Conservation (phyloP, 441 rosid species). For the Eruca vesicaria region DNA sequence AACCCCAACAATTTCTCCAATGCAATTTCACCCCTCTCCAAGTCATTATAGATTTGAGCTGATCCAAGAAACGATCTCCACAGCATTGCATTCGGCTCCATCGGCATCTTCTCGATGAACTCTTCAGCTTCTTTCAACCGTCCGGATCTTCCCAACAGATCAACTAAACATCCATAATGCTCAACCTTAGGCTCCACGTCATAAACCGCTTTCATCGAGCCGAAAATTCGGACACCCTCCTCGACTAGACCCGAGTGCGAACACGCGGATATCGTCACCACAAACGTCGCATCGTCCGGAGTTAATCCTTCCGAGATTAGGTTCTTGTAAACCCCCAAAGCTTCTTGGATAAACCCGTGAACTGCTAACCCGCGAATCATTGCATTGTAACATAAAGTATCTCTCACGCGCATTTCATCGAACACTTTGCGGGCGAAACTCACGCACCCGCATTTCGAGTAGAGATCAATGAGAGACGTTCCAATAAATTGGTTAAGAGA, state of each 20-base stretch:
- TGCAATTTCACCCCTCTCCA: conserved; percentile 50
- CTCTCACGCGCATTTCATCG: conserved; percentile 46
- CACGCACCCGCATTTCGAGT: conserved; percentile 48
- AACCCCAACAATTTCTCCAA: conserved; percentile 45
- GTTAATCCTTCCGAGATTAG: conserved; percentile 38
- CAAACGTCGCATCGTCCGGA: conserved; percentile 56
- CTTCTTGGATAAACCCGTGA: conserved; percentile 52
- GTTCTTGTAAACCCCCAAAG: conserved; percentile 38
- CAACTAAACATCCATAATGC: conserved; percentile 65
- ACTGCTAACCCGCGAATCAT: conserved; percentile 60
- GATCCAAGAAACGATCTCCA: conserved; percentile 69
- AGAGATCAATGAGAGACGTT: conserved; percentile 47
- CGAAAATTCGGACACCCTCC: conserved; percentile 44
- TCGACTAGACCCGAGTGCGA: conserved; percentile 58
- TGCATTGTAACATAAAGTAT: conserved; percentile 47
- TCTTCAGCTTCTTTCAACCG: conserved; percentile 49
- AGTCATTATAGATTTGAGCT: conserved; percentile 52
- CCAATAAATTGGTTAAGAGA: conserved; percentile 49
- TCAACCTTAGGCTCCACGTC: no score
- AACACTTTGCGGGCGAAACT: conserved; percentile 48
- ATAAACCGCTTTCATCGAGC: no score
- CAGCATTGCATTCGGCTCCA: conserved; percentile 55
- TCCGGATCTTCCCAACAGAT: conserved; percentile 66
- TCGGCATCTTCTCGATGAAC: conserved; percentile 49
- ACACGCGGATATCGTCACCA: conserved; percentile 54